Conservation (phyloP, 257 asterid genomes). For the Nicotiana obtusifolia region DNA sequence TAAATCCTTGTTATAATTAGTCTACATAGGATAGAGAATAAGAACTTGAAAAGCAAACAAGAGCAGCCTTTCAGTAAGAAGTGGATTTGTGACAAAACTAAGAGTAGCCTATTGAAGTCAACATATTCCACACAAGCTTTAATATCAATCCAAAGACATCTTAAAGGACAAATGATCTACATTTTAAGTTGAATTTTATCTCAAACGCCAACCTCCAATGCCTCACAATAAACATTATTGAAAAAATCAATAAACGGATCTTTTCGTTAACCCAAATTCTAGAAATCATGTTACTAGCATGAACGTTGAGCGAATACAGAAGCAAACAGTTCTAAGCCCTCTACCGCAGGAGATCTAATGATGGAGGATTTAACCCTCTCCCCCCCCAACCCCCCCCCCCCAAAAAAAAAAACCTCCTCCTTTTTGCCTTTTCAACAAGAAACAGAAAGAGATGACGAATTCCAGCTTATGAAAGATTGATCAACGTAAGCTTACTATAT, state of each 20-base stretch:
- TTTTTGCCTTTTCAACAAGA: neutral
- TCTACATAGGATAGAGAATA: neutral
- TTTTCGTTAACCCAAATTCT: neutral
- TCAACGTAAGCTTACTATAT: neutral
- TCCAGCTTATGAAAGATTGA: neutral
- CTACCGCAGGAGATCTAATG: too few relatives aligned
- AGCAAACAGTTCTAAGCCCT: too few relatives aligned
- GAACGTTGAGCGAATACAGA: neutral
- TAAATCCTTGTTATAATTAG: conserved; percentile 26
- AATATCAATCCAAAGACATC: neutral
- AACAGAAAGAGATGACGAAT: neutral
- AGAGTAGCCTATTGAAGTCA: neutral
- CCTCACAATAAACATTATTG: neutral
- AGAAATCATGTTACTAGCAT: neutral
- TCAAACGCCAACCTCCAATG: neutral
- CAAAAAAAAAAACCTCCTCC: too few relatives aligned
- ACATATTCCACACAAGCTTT: neutral
- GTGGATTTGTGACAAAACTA: neutral
- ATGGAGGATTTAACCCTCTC: too few relatives aligned
- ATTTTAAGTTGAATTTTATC: neutral
- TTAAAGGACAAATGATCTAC: neutral
- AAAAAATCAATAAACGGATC: neutral
- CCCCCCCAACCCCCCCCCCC: neutral
- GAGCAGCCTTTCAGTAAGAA: neutral
- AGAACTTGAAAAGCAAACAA: neutral